Base-by-base conservation (phyloP, 257 asterid species). In the Ilex asprella region DNA sequence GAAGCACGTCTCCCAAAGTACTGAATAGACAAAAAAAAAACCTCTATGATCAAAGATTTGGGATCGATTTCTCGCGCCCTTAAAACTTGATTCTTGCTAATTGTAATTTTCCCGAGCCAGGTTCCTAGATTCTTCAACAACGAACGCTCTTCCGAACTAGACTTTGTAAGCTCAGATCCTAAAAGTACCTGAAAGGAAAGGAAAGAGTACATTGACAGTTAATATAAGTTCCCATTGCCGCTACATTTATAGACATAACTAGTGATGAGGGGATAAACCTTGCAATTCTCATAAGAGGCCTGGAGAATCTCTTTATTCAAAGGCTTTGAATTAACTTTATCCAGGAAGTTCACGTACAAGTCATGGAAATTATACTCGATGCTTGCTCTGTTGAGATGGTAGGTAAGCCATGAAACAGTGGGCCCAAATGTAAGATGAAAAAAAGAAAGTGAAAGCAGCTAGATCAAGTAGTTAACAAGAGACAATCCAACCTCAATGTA, bases 61-160 rank as follows among this genome's bases (percentile, higher is more conserved):
- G 97, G 99, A 76, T 93, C 96, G 43, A 93, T 87, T 76, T 89
- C 97, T 5, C 88, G 82, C 29, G 92, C 99, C 78, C 95, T 76
- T 67, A 93, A 80, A 61, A 89, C 96, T 70, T 84, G 90, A 81
- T 93, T 93, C 79, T 73, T 89, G 70, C 99, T 97, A 65, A 93
- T 93, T 59, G 99, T 93, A 58, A 93, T 81, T 79, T 93, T 93
- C 70, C 99, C 99, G 72, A 93, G 90, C 99, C 99, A 93, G 85
- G 95, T 89, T 72, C 97, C 97, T 55, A 93, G 80, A 75, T 87
- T 89, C 80, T 89, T 93, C 64, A 93, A 91, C 80, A 89, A 64
- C 9, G 99, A 93, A 53, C 99, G 97, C 77, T 93, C 99, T 73
- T 93, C 99, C 16, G 84, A 82, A 61, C 95, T 89, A 53, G 97